phyloP scores from a whole-genome alignment of 495 filamentous ascomycete species.

The Bacidia gigantensis region DNA sequence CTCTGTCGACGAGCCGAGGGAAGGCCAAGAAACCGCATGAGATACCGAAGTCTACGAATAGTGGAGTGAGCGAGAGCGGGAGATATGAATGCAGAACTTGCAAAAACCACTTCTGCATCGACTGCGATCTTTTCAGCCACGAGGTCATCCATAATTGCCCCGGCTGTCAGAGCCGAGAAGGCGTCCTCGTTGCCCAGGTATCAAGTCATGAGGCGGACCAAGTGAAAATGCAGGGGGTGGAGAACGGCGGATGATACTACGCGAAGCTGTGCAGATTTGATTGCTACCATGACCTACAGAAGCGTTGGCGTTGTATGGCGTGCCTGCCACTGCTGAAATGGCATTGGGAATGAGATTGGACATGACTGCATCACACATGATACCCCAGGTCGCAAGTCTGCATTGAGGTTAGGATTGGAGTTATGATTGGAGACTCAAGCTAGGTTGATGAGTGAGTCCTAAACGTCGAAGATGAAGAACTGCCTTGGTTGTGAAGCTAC shows the following conservation, averaged over 20 bases:
- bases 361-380: too few species aligned
- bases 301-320: too few species aligned
- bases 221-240: background rate
- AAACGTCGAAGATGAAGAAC: too few species aligned
- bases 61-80: conserved; percentile 70
- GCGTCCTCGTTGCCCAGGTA: background rate
- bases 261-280: too few species aligned
- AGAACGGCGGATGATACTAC: too few species aligned
- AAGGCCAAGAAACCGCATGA: background rate
- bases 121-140: conserved; percentile 91
- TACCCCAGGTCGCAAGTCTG: too few species aligned
- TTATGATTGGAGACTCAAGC: too few species aligned
- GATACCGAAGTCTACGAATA: conserved; percentile 12
- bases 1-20: conserved; percentile 6
- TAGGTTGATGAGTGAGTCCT: too few species aligned
- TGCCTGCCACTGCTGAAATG: too few species aligned
- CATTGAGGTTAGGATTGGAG: too few species aligned
- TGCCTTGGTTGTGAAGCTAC: background rate
- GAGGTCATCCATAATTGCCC: conserved; percentile 92
- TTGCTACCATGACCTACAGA: too few species aligned
- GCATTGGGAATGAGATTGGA: too few species aligned
- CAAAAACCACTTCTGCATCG: conserved; percentile 84
- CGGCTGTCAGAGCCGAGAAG: conserved; percentile 61
- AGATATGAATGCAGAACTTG: conserved; percentile 81
- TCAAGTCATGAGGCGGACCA: background rate